Conservation (phyloP, 2,329 filamentous ascomycete genomes). For the Alternaria gansuensis region DNA sequence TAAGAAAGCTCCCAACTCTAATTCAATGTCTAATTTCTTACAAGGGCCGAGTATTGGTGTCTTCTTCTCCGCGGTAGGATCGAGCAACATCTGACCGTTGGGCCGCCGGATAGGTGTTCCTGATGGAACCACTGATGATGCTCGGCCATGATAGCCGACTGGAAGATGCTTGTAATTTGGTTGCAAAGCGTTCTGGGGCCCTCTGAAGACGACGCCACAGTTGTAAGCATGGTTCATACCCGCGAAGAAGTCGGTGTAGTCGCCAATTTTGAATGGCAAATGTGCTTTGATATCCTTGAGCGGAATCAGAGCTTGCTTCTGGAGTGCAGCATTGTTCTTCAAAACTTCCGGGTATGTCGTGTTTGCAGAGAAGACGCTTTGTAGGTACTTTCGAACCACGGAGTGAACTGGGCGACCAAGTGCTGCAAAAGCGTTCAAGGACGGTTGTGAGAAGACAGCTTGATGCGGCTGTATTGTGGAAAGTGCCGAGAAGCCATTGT, state of each 20-base stretch:
- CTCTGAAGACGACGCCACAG: slow-evolving; percentile 76
- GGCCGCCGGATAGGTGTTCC: slow-evolving; percentile 78
- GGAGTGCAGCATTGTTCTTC: slow-evolving; percentile 67
- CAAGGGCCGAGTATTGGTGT: slow-evolving; percentile 70
- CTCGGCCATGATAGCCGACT: slow-evolving; percentile 81
- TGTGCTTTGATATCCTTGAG: slow-evolving; percentile 70
- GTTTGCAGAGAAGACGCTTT: slow-evolving; percentile 69
- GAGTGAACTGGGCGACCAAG: slow-evolving; percentile 73
- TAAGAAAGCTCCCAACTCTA: slow-evolving; percentile 81
- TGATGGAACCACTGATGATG: slow-evolving; percentile 77
- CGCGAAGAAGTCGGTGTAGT: slow-evolving; percentile 88
- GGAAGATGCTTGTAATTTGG: slow-evolving; percentile 84
- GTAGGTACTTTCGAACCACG: slow-evolving; percentile 73
- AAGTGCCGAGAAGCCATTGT: slow-evolving; percentile 67
- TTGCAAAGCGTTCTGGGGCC: slow-evolving; percentile 75
- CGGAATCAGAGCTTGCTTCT: slow-evolving; percentile 66
- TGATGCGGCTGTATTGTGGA: slow-evolving; percentile 66
- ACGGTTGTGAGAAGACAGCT: slow-evolving; percentile 69
- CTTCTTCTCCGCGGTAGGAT: slow-evolving; percentile 69
- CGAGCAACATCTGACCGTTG: slow-evolving; percentile 74
- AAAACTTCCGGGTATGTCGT: slow-evolving; percentile 69
- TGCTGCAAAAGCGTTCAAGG: slow-evolving; percentile 76
- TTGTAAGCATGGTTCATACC: slow-evolving; percentile 81
- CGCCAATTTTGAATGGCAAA: slow-evolving; percentile 78
- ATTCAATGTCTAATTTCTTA: slow-evolving; percentile 77